A percentile compares a stretch with the other conserved stretches of the same genome.
These are phyloP conservation scores for Mycena leptocephala DNA, from an alignment of 768 basidiomycete genomes.

Conservation along the genomic window DNA sequence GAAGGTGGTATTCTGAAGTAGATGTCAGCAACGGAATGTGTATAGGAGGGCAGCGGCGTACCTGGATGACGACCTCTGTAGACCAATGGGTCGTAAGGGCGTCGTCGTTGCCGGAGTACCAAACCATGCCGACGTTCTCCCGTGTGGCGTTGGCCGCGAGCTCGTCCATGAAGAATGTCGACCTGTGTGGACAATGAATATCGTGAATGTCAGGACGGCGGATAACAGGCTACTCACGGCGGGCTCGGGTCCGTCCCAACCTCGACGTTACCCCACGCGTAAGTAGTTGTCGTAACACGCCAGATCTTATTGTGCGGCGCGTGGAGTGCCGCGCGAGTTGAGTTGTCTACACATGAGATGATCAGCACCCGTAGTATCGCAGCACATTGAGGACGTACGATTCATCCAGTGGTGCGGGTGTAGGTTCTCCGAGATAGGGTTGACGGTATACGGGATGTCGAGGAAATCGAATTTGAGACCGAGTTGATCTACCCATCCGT, in stretches of 20 bases:
- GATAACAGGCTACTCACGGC: background rate
- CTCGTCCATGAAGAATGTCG: conserved; percentile 52
- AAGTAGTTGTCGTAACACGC: conserved; percentile 32
- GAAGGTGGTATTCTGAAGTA: conserved; percentile 31
- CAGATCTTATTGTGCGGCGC: conserved; percentile 72
- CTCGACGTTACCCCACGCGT: conserved; percentile 1
- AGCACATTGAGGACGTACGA: conserved; percentile 44
- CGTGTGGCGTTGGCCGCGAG: conserved; percentile 62
- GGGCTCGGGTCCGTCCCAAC: conserved; percentile 10
- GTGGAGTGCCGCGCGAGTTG: conserved; percentile 72
- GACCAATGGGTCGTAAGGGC: conserved; percentile 62
- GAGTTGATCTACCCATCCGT: conserved; percentile 3
- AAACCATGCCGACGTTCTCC: conserved; percentile 52
- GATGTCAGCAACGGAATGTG: no score
- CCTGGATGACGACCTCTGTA: conserved; percentile 61
- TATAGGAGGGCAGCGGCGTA: no score
- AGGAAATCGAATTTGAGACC: conserved; percentile 21
- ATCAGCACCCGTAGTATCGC: background rate
- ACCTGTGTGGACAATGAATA: background rate
- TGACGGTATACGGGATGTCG: conserved; percentile 22
- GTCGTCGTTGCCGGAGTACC: conserved; percentile 70
- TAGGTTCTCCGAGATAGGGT: conserved; percentile 25
- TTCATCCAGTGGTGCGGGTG: conserved; percentile 57
- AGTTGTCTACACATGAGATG: conserved; percentile 51
- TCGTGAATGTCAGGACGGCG: background rate